Percentiles rank a stretch among this genome's conserved stretches.
phyloP scores from a whole-genome alignment of 345 rosid genomes.

The Rhodamnia argentea region DNA sequence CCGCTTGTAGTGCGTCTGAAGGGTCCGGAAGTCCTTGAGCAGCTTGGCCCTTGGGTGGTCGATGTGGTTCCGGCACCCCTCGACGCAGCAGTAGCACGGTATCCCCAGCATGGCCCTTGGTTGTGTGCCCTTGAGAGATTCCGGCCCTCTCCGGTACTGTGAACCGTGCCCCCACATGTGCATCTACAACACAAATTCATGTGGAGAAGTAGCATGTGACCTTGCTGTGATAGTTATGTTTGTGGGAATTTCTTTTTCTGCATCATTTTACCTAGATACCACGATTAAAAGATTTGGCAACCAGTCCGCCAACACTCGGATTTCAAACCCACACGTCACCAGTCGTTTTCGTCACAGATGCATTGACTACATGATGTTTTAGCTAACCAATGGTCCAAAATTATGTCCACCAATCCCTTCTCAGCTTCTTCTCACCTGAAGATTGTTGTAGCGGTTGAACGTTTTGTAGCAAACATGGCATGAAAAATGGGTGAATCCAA shows the following conservation, averaged over 20 bases:
- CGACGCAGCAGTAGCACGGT: slow-evolving; percentile 81
- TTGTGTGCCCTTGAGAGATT: slow-evolving; percentile 60
- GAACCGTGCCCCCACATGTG: slow-evolving; percentile 98
- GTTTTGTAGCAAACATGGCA: slow-evolving; percentile 85
- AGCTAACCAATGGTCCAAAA: background rate
- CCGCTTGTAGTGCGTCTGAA: slow-evolving; percentile 85
- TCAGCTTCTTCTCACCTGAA: slow-evolving; percentile 41
- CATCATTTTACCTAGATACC: background rate
- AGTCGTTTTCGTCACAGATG: background rate
- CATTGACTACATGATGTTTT: background rate
- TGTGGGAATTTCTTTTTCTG: background rate
- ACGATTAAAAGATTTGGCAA: no score
- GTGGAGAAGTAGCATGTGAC: background rate
- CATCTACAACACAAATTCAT: slow-evolving; percentile 30
- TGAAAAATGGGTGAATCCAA: slow-evolving; percentile 70
- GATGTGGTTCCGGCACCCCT: slow-evolving; percentile 81
- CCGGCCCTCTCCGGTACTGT: slow-evolving; percentile 68
- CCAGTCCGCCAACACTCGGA: background rate
- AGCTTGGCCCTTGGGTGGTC: slow-evolving; percentile 69
- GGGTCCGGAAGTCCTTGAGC: slow-evolving; percentile 71
- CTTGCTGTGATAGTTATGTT: background rate
- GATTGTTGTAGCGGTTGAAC: slow-evolving; percentile 94
- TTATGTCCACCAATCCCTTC: background rate
- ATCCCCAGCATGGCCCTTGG: slow-evolving; percentile 61
- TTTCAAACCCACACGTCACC: background rate